Conservation (phyloP, 164 flowering plant species). For the Magnolia kwangsiensis region DNA sequence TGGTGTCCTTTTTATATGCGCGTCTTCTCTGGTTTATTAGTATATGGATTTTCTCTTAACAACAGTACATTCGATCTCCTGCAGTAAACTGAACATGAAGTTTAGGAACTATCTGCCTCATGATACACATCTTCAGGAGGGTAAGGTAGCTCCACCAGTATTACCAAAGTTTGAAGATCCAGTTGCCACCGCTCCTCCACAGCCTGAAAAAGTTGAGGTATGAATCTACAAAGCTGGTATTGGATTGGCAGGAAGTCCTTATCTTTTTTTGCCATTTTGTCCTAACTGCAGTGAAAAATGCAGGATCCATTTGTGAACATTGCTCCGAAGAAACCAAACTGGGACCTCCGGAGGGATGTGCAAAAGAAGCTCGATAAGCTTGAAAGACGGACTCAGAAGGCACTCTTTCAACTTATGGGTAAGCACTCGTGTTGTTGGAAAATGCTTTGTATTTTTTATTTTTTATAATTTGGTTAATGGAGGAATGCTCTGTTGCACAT, state of each 20-base stretch:
- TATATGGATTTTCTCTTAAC: background rate
- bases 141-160: conserved; percentile 78
- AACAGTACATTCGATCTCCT: background rate
- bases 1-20: too few species aligned
- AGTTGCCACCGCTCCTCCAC: conserved; percentile 47
- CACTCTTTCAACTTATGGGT: conserved; percentile 71
- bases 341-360: conserved; percentile 91
- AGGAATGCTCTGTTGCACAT: background rate
- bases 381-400: conserved; percentile 87
- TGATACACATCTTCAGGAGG: conserved; percentile 90
- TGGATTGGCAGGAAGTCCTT: background rate
- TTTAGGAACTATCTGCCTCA: conserved; percentile 97
- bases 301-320: conserved; percentile 95
- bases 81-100: conserved; percentile 65
- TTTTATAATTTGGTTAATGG: background rate
- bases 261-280: background rate
- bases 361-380: conserved; percentile 93
- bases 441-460: background rate
- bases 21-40: too few species aligned
- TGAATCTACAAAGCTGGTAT: background rate
- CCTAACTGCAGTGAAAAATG: conserved; percentile 8
- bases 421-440: conserved; percentile 13
- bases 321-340: conserved; percentile 97
- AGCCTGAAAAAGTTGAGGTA: conserved; percentile 65
- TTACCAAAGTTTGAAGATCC: conserved; percentile 92